phyloP scores from a whole-genome alignment of 2,329 filamentous ascomycete genomes.

The Xylaria sp. region DNA sequence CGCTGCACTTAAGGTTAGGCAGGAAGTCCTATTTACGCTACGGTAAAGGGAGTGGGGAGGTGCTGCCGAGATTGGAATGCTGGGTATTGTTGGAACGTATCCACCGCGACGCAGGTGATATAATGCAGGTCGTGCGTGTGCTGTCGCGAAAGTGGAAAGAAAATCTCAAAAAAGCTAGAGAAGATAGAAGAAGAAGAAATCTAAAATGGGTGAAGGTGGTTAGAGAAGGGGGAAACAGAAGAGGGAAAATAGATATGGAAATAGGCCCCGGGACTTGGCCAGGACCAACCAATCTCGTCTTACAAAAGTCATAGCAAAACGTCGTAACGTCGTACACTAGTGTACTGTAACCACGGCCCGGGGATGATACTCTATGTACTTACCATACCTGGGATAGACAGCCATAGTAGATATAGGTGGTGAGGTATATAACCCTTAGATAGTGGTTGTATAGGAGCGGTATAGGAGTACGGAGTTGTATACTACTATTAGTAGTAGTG shows the following conservation, averaged over 20 bases:
- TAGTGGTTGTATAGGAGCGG: background rate
- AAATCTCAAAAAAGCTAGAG: constrained; percentile 1
- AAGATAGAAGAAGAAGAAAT: background rate
- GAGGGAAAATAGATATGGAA: background rate
- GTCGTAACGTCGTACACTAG: constrained; percentile 1
- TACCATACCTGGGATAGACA: background rate
- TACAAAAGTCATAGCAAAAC: constrained; percentile 6
- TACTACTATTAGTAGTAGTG: too few species aligned
- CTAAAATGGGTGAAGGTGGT: background rate
- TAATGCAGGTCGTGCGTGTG: too few species aligned
- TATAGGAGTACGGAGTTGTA: too few species aligned
- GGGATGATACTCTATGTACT: background rate
- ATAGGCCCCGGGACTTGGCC: constrained; percentile 1
- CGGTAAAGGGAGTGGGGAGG: constrained; percentile 30
- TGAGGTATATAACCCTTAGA: background rate
- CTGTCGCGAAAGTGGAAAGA: background rate
- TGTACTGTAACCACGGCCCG: background rate
- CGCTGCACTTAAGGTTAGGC: background rate
- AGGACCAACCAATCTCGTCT: constrained; percentile 14
- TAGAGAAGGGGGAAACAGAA: background rate
- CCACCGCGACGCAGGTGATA: background rate
- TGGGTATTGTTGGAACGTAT: constrained; percentile 1
- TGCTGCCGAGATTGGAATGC: constrained; percentile 23
- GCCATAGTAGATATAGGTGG: background rate
- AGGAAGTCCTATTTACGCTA: background rate